phyloP scores from a whole-genome alignment of 345 rosid genomes.

The Lumnitzera littorea region DNA sequence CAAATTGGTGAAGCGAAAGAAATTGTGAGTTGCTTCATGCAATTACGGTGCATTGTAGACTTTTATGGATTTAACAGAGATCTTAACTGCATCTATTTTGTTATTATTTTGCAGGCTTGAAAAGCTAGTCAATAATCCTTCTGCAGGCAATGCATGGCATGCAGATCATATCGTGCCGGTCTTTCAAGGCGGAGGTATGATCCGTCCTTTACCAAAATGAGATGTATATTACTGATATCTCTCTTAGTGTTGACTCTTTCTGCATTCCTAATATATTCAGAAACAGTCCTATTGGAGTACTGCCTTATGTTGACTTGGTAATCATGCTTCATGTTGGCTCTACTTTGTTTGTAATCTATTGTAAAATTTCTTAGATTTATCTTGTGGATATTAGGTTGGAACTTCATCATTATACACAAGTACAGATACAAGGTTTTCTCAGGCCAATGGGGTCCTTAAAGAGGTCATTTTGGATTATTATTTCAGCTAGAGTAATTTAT shows the following conservation, averaged over 20 bases:
- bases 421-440: too few relatives aligned
- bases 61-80: too few relatives aligned
- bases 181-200: constrained; percentile 82
- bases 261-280: neutral
- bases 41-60: neutral
- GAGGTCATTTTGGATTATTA: too few relatives aligned
- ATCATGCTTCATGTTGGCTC: too few relatives aligned
- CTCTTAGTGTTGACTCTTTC: neutral
- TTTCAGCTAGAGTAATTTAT: too few relatives aligned
- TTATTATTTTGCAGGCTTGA: constrained; percentile 44
- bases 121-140: constrained; percentile 68
- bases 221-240: neutral
- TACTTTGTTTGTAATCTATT: too few relatives aligned
- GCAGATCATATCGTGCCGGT: constrained; percentile 93
- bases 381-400: too few relatives aligned
- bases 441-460: too few relatives aligned
- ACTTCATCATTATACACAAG: too few relatives aligned
- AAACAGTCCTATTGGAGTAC: too few relatives aligned
- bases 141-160: constrained; percentile 90
- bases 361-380: too few relatives aligned
- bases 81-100: too few relatives aligned
- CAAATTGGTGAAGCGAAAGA: constrained; percentile 48
- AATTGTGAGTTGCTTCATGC: constrained; percentile 44
- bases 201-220: neutral
- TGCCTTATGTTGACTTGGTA: neutral